These are phyloP conservation scores for Agaricales sp. DNA, from an alignment of 1,284 basidiomycete genomes.

Conservation along the genomic window DNA sequence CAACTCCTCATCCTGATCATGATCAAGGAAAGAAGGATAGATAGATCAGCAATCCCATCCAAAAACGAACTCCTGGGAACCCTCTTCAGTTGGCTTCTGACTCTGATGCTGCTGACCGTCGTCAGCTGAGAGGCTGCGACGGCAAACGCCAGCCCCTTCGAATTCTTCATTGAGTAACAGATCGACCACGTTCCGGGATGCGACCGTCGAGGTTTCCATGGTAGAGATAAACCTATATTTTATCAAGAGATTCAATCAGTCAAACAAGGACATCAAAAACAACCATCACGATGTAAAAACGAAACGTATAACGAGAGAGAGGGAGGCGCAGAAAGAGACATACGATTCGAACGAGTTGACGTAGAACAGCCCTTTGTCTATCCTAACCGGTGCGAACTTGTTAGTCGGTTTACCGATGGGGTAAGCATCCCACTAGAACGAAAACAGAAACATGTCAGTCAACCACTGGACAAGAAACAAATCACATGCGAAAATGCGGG, in stretches of 20 bases:
- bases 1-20: too few species aligned
- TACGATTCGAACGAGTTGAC: constrained; percentile 84
- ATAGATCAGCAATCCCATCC: constrained; percentile 56
- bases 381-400: constrained; percentile 65
- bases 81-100: too few species aligned
- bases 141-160: constrained; percentile 45
- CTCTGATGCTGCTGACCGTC: constrained; percentile 10
- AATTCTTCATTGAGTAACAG: constrained; percentile 64
- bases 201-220: constrained; percentile 89
- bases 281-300: constrained; percentile 3
- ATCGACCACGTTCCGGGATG: constrained; percentile 78
- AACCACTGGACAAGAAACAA: too few species aligned
- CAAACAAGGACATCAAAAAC: constrained; percentile 6
- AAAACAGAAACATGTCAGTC: not conserved
- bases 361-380: constrained; percentile 76
- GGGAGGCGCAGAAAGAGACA: too few species aligned
- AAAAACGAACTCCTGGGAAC: constrained; percentile 36
- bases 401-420: constrained; percentile 60
- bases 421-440: constrained; percentile 65
- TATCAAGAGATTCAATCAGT: constrained; percentile 8
- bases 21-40: too few species aligned
- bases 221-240: constrained; percentile 59
- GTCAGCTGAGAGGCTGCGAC: constrained; percentile 16
- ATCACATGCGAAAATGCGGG: too few species aligned
- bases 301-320: constrained; percentile 5